Base-by-base conservation (phyloP, 306 rosid species). In the Cucumis melo region DNA sequence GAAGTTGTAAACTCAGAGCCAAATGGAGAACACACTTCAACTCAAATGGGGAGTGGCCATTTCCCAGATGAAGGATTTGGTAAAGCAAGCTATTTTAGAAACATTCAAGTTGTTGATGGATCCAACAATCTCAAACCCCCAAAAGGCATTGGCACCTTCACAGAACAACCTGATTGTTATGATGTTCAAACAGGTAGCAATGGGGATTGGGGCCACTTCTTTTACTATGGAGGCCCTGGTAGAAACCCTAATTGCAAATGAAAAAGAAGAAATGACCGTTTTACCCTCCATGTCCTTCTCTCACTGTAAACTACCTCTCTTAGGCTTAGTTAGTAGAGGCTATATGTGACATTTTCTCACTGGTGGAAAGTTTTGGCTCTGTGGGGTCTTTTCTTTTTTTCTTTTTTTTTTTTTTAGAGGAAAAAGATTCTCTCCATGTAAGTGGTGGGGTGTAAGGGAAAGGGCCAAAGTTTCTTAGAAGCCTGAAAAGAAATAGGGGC, bases 171-270 rank as follows among this genome's bases (percentile, higher is more conserved):
- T 56, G 91, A 90, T 81, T 95, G 99, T 79, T 95, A 95, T 82
- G 96, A 92, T 88, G 99, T 95, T n/a, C 93, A 90, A 86, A 90
- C 89, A 17, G 98, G 98, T 8, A 90, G 86, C 42, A 95, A 92
- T 85, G 93, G 95, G 41, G 97, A 92, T 73, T 95, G 99, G 99
- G 99, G 99, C 1, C 99, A 90, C 80, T 95, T 75, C 96, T 95
- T 95, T 76, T 95, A 95, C 88, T 95, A 90, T 84, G 99, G 99
- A 81, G 99, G 99, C 53, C 99, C 99, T 42, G 99, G 99, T 79
- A 92, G 88, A 82, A 95, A 87, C 78, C 66, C 84, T 14, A 95
- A 95, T 79, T 95, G 99, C 82, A 76, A 70, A 46, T 91, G 92
- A 88, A 57, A 46, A 10, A 10, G 15, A 44, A 24, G 42, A 51